These are phyloP conservation scores for Ambispora gerdemannii DNA, from an alignment of 192 early-diverging fungal species.

Conservation along the genomic window DNA sequence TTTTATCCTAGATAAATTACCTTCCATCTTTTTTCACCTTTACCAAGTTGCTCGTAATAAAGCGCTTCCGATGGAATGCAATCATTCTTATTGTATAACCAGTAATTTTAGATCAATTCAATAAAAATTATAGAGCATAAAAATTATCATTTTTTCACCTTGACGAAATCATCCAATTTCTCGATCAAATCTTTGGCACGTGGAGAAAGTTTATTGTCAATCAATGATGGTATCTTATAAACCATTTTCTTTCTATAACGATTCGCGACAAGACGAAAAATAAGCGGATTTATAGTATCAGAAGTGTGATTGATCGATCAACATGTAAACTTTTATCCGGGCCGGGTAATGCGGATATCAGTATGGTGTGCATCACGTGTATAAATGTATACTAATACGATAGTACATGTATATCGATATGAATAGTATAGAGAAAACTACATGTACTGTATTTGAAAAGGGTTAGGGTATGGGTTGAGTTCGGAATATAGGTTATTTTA, in stretches of 20 bases:
- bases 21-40: conserved; percentile 79
- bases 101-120: not conserved
- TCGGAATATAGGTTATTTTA: no score
- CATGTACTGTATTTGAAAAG: no score
- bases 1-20: conserved; percentile 35
- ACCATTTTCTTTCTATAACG: conserved; percentile 24
- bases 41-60: conserved; percentile 69
- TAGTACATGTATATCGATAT: no score
- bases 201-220: conserved; percentile 46
- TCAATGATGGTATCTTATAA: conserved; percentile 21
- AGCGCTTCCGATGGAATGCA: conserved; percentile 91
- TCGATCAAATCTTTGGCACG: conserved; percentile 54
- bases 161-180: conserved; percentile 57
- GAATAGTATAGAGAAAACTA: no score
- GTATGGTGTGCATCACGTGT: no score
- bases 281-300: no score
- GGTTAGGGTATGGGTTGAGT: no score
- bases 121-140: not conserved
- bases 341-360: no score
- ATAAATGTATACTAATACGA: no score
- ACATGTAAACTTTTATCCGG: no score
- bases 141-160: conserved; percentile 38
- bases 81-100: conserved; percentile 57
- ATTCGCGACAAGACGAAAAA: no score
- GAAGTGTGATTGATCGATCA: no score